A percentile compares a stretch with the other conserved stretches of the same genome.
Evolutionary conservation across 352 stramenopile genomes (phyloP).

Genomic region (Phytophthora sojae): DNA sequence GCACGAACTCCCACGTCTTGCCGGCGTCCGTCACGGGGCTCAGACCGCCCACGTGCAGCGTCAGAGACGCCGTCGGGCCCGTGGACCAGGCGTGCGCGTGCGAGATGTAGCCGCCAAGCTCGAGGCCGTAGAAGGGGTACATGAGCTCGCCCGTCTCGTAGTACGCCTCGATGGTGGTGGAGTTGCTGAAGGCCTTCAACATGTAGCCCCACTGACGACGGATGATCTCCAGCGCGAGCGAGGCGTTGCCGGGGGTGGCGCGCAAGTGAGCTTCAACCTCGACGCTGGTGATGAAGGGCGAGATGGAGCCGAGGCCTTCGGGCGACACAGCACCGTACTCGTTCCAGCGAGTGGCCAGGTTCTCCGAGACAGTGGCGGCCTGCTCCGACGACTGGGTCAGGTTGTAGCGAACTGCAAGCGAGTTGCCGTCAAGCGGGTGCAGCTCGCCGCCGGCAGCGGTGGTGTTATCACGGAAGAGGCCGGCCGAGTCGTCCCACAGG

Average conservation of each 20-base stretch:
- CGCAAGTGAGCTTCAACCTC: slow-evolving; percentile 45
- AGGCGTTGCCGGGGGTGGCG: slow-evolving; percentile 32
- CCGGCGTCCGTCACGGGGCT: slow-evolving; percentile 29
- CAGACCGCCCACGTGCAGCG: slow-evolving; percentile 34
- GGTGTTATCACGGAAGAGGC: slow-evolving; percentile 43
- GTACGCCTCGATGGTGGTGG: slow-evolving; percentile 47
- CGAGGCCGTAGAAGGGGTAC: slow-evolving; percentile 46
- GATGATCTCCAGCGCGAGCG: slow-evolving; percentile 38
- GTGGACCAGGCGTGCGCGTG: slow-evolving; percentile 49
- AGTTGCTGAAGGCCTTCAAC: slow-evolving; percentile 48
- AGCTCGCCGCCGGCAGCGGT: slow-evolving; percentile 29
- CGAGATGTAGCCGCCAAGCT: slow-evolving; percentile 41
- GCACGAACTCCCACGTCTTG: slow-evolving; percentile 41
- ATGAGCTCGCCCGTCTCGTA: slow-evolving; percentile 41
- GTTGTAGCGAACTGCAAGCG: slow-evolving; percentile 43
- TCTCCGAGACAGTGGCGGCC: slow-evolving; percentile 27
- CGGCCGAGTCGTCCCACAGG: slow-evolving; percentile 36
- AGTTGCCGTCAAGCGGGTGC: slow-evolving; percentile 43
- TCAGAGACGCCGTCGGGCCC: slow-evolving; percentile 36
- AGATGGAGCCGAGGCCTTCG: slow-evolving; percentile 40
- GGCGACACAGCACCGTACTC: slow-evolving; percentile 41
- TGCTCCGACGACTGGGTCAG: slow-evolving; percentile 31
- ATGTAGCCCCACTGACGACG: slow-evolving; percentile 52
- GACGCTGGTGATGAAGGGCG: slow-evolving; percentile 40
- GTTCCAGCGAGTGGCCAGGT: slow-evolving; percentile 36